phyloP scores from a whole-genome alignment of 257 asterid species.

The Solanum chilense region DNA sequence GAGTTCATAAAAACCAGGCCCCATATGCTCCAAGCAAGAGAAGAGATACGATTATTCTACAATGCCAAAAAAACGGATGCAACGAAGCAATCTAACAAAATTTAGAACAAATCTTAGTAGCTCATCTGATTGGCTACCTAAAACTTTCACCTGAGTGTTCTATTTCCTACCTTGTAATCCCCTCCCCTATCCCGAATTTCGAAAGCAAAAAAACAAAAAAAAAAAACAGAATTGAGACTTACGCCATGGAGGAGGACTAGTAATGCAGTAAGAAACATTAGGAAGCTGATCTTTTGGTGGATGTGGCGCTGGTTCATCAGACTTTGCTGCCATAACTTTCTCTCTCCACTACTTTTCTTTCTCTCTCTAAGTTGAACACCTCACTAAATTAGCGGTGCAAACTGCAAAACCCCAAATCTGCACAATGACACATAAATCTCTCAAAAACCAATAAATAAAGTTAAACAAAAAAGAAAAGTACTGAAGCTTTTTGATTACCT shows the following conservation, averaged over 20 bases:
- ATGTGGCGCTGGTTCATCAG: constrained; percentile 69
- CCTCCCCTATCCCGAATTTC: not conserved
- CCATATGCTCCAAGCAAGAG: not conserved
- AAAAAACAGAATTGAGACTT: constrained; percentile 13
- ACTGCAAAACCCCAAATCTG: constrained; percentile 20
- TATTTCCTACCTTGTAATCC: not conserved
- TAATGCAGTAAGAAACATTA: constrained; percentile 78
- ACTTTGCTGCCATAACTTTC: constrained; percentile 45
- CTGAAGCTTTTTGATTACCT: constrained; percentile 11
- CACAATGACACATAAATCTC: constrained; percentile 21
- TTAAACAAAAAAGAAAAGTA: constrained; percentile 12
- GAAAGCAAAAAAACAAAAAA: not conserved
- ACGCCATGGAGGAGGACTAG: constrained; percentile 99
- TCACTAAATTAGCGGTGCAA: not conserved
- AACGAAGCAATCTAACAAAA: not conserved
- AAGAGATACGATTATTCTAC: not conserved
- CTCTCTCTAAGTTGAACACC: not conserved
- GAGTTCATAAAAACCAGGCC: not conserved
- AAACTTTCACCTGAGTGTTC: not conserved
- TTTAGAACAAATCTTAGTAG: not conserved
- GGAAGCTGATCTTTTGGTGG: constrained; percentile 86
- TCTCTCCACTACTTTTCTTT: not conserved
- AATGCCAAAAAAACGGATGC: not conserved
- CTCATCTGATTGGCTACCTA: not conserved
- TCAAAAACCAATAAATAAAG: constrained; percentile 7